Base-by-base conservation (phyloP, 495 filamentous ascomycete genomes). In the Penicillium dipodomyicola region DNA sequence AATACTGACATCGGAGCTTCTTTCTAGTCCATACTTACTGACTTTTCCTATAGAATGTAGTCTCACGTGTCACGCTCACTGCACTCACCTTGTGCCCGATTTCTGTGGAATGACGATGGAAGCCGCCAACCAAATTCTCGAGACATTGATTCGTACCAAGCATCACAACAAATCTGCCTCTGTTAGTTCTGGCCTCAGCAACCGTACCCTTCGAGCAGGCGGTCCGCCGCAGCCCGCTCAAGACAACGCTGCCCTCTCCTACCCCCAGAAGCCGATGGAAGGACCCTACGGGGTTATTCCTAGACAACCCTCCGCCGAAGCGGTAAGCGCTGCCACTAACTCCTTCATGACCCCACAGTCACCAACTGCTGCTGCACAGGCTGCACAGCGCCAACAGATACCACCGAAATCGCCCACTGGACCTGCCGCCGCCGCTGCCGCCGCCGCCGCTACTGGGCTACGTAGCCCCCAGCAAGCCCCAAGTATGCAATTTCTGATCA, bases 91-190 rank as follows among this genome's bases (percentile, higher is more conserved):
- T 56, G 94, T 99, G 39, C 94, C 94, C 43, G 94, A 99, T 71
- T 99, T 99, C 76, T 99, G 94, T 70, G 94, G 94, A 68, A 99
- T 99, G 93, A 91, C 92, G 48, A 97, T 97, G 94, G 88, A 92
- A 57, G 87, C 88, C 55, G 94, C 94, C 30, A 99, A 97, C 68
- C 85, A 96, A 67, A 97, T 98, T 56, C 77, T 97, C 19, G 68
- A 77, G 49, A 74, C 75, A 7, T 51, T 77, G 52, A 75, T 72
- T 62, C 71, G 70, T 17, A 65, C 72, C 15, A 80, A 77, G 70
- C 68, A 71, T 67, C 74, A 74, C 61, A 76, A 72, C 58, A 78
- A 78, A 61, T 71, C 77, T 42, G 60, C 70, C 2, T 75, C 76
- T 65, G 69, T 77, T 56, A 73, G 71, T 70, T 71, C 83, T 52